phyloP scores from a whole-genome alignment of 306 rosid genomes.

The Lithocarpus polystachyus region DNA sequence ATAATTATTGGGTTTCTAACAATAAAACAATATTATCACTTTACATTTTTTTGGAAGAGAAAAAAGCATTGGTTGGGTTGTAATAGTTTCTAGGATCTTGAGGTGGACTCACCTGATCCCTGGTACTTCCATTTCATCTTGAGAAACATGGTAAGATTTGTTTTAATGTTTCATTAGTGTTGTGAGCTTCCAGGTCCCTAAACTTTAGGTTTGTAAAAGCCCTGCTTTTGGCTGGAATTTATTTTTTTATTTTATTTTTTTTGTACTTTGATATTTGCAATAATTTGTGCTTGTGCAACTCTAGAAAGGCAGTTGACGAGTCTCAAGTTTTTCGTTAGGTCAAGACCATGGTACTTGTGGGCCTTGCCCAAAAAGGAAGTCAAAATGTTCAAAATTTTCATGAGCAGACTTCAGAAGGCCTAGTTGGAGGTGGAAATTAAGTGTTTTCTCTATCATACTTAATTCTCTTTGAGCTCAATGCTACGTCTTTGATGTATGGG shows the following conservation, averaged over 20 bases:
- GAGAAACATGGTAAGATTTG: conserved; percentile 62
- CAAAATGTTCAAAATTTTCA: conserved; percentile 83
- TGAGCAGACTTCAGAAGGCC: conserved; percentile 87
- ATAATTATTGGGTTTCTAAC: not conserved
- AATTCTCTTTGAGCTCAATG: not conserved
- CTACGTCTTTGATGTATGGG: not conserved
- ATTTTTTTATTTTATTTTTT: too few species aligned
- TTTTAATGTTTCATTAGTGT: not conserved
- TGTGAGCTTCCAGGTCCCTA: too few species aligned
- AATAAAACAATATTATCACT: not conserved
- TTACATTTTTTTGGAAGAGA: not conserved
- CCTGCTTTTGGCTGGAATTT: not conserved
- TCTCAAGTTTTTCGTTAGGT: conserved; percentile 44
- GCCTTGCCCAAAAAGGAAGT: conserved; percentile 94
- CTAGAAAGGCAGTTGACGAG: not conserved
- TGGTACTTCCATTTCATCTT: conserved; percentile 87
- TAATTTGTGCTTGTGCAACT: too few species aligned
- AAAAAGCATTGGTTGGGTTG: not conserved
- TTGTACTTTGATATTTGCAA: too few species aligned
- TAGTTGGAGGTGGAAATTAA: conserved; percentile 96
- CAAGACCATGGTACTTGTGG: conserved; percentile 60
- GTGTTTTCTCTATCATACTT: conserved; percentile 24
- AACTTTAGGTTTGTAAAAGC: not conserved
- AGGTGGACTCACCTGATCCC: conserved; percentile 60
- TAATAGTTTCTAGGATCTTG: conserved; percentile 34